phyloP scores from a whole-genome alignment of 345 rosid genomes.

The Fremontodendron californicum region DNA sequence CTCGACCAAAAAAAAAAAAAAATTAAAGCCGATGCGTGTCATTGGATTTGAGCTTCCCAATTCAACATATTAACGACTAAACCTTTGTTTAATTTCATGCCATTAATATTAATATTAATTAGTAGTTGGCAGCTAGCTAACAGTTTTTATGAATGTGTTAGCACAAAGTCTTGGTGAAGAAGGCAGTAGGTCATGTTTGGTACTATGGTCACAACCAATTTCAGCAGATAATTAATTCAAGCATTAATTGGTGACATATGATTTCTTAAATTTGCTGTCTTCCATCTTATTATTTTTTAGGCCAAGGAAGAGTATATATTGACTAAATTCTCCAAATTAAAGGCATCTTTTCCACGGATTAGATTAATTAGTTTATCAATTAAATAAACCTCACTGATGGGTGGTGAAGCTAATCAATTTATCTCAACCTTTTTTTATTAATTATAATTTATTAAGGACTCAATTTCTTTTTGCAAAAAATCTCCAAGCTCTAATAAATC shows the following conservation, averaged over 20 bases:
- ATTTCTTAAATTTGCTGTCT: background rate
- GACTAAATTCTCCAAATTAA: too few species aligned
- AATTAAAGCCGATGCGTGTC: too few species aligned
- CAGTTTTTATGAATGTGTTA: background rate
- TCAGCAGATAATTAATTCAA: background rate
- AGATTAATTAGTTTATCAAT: too few species aligned
- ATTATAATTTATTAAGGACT: background rate
- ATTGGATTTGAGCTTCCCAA: too few species aligned
- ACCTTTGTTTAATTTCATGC: background rate
- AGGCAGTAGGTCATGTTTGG: background rate
- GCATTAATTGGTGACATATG: background rate
- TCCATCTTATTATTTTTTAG: too few species aligned
- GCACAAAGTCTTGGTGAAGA: background rate
- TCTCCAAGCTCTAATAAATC: background rate
- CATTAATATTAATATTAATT: background rate
- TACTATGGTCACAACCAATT: background rate
- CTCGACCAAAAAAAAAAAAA: too few species aligned
- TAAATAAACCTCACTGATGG: too few species aligned
- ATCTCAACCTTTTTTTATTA: too few species aligned
- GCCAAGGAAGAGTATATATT: too few species aligned
- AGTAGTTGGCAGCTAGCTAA: background rate
- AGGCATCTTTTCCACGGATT: too few species aligned
- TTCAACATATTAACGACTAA: background rate
- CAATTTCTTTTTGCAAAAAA: background rate
- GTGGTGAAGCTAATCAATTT: too few species aligned